Evolutionary conservation across 805 yeast genomes (phyloP).

Genomic region (Wickerhamiella slavikovae): DNA sequence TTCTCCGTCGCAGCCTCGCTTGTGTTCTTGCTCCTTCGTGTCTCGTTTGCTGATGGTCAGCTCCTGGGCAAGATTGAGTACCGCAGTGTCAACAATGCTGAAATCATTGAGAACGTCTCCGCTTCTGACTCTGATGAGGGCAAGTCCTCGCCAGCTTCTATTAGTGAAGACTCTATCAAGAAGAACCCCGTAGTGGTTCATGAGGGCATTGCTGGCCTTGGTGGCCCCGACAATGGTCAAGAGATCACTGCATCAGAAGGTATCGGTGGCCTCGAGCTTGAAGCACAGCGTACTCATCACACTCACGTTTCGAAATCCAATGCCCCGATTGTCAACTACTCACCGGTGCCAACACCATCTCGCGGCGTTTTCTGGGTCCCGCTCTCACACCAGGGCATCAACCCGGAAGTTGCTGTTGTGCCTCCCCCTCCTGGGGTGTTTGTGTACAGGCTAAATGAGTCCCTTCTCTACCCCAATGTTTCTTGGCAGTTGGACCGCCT

Average conservation of each 20-base stretch:
- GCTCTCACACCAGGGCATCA: slow-evolving; percentile 24
- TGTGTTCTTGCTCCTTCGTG: slow-evolving; percentile 49
- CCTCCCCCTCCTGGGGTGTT: slow-evolving; percentile 86
- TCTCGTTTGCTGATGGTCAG: slow-evolving; percentile 63
- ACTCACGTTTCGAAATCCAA: too few relatives aligned
- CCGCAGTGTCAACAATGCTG: slow-evolving; percentile 50
- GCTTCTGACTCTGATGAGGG: slow-evolving; percentile 9
- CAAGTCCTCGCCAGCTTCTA: too few relatives aligned
- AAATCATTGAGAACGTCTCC: slow-evolving; percentile 15
- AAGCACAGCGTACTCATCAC: too few relatives aligned
- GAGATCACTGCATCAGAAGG: background rate
- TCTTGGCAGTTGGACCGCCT: slow-evolving; percentile 52
- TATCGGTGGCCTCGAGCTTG: too few relatives aligned
- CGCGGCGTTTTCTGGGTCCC: slow-evolving; percentile 17
- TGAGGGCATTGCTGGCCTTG: too few relatives aligned
- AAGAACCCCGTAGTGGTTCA: background rate
- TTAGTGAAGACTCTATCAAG: background rate
- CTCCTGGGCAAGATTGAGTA: slow-evolving; percentile 63
- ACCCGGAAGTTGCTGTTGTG: slow-evolving; percentile 33
- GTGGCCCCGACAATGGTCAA: background rate
- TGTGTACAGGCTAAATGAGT: slow-evolving; percentile 65
- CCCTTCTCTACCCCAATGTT: slow-evolving; percentile 65
- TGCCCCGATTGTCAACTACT: background rate
- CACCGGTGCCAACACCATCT: slow-evolving; percentile 3
- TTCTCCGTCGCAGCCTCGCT: slow-evolving; percentile 74